Conservation (phyloP, 2,329 filamentous ascomycete species). For the Fusarium vanettenii region DNA sequence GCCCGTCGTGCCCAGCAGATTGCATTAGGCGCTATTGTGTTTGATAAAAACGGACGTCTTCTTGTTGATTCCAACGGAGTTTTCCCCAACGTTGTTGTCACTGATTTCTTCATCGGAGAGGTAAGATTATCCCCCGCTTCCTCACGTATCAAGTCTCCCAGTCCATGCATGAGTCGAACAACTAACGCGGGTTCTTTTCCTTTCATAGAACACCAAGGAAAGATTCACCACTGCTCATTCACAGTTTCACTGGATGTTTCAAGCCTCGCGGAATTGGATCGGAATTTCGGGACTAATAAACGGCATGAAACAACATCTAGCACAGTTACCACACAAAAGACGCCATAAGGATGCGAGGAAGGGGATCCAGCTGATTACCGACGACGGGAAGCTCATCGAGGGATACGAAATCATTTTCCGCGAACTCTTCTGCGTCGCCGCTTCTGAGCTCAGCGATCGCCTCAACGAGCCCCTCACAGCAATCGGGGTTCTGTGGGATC, state of each 20-base stretch:
- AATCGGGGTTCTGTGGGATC: background rate
- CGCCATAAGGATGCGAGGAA: background rate
- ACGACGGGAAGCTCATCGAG: background rate
- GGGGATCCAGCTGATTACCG: background rate
- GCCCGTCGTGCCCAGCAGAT: background rate
- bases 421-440: background rate
- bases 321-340: background rate
- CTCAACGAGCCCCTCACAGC: background rate
- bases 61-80: background rate
- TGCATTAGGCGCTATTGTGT: background rate
- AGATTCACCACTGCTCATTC: background rate
- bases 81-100: background rate
- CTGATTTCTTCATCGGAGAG: background rate
- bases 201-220: background rate
- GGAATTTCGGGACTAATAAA: background rate
- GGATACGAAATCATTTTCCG: background rate
- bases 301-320: background rate
- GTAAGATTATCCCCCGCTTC: background rate
- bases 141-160: background rate
- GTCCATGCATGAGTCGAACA: background rate
- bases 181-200: background rate
- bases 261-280: background rate
- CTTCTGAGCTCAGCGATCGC: background rate
- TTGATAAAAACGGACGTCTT: background rate
- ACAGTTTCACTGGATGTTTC: background rate